phyloP scores from a whole-genome alignment of 1,284 basidiomycete species.

The Stygiomarasmius scandens region DNA sequence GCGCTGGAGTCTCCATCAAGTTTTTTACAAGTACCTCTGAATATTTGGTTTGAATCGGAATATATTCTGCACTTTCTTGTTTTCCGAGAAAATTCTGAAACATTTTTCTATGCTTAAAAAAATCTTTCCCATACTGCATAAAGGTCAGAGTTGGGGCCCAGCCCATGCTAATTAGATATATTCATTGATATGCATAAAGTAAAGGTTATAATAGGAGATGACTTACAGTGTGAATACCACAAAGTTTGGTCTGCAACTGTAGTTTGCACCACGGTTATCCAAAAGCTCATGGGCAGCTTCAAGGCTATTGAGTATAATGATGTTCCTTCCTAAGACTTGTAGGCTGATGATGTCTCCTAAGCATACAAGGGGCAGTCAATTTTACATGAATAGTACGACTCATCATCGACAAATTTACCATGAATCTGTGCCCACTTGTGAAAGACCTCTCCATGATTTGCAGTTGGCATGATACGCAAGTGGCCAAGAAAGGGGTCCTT shows the following conservation, averaged over 20 bases:
- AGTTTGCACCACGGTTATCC: constrained; percentile 17
- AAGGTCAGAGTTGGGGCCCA: constrained; percentile 21
- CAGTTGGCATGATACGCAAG: constrained; percentile 14
- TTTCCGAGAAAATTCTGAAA: constrained; percentile 19
- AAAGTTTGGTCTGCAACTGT: constrained; percentile 17
- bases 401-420: constrained; percentile 10
- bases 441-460: constrained; percentile 14
- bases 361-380: no score
- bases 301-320: constrained; percentile 15
- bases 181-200: background rate
- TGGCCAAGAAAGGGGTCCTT: constrained; percentile 21
- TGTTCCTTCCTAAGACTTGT: constrained; percentile 6
- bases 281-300: constrained; percentile 15
- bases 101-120: constrained; percentile 23
- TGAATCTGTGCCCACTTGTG: constrained; percentile 22
- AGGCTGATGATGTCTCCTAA: constrained; percentile 20
- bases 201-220: background rate
- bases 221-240: constrained; percentile 13
- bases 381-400: background rate
- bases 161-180: constrained; percentile 20
- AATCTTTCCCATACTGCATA: constrained; percentile 21
- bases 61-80: constrained; percentile 17
- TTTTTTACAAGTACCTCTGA: constrained; percentile 18
- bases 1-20: constrained; percentile 3
- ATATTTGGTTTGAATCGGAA: constrained; percentile 19